phyloP scores from a whole-genome alignment of 2,329 filamentous ascomycete species.

The Rutstroemia sp. region DNA sequence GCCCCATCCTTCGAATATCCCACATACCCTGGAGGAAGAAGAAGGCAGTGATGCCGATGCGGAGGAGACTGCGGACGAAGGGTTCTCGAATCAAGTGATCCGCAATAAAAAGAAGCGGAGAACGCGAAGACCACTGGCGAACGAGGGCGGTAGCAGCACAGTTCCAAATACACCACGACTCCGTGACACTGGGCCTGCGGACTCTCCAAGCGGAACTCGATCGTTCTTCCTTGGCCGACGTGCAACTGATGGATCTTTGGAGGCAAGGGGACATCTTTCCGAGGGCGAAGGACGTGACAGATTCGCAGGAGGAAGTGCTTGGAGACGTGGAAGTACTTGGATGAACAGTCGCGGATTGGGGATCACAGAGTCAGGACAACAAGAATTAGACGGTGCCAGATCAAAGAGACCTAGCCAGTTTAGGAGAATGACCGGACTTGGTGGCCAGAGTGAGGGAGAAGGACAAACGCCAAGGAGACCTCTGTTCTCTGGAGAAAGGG shows the following conservation, averaged over 20 bases:
- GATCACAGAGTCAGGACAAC: conserved; percentile 41
- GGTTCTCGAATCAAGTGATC: conserved; percentile 36
- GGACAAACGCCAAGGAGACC: conserved; percentile 50
- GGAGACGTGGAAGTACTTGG: conserved; percentile 47
- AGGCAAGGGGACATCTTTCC: conserved; percentile 58
- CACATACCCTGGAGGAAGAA: conserved; percentile 42
- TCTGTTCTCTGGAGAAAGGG: conserved; percentile 56
- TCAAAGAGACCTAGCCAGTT: conserved; percentile 55
- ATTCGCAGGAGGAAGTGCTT: conserved; percentile 45
- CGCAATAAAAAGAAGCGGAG: conserved; percentile 58
- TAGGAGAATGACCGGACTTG: conserved; percentile 52
- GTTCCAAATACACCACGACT: conserved; percentile 54
- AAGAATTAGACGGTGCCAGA: conserved; percentile 43
- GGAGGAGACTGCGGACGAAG: conserved; percentile 80
- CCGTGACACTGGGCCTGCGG: conserved; percentile 14
- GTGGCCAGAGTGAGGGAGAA: conserved; percentile 58
- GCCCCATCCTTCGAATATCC: conserved; percentile 41
- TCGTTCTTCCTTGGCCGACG: conserved; percentile 49
- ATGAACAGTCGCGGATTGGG: conserved; percentile 42
- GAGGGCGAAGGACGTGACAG: conserved; percentile 68
- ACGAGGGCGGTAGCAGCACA: conserved; percentile 47
- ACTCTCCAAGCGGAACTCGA: conserved; percentile 23
- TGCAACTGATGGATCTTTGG: conserved; percentile 52
- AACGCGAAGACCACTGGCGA: conserved; percentile 45
- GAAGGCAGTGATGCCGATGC: conserved; percentile 72